These are phyloP conservation scores for Peziza echinospora DNA, from an alignment of 495 filamentous ascomycete species.

Conservation along the genomic window DNA sequence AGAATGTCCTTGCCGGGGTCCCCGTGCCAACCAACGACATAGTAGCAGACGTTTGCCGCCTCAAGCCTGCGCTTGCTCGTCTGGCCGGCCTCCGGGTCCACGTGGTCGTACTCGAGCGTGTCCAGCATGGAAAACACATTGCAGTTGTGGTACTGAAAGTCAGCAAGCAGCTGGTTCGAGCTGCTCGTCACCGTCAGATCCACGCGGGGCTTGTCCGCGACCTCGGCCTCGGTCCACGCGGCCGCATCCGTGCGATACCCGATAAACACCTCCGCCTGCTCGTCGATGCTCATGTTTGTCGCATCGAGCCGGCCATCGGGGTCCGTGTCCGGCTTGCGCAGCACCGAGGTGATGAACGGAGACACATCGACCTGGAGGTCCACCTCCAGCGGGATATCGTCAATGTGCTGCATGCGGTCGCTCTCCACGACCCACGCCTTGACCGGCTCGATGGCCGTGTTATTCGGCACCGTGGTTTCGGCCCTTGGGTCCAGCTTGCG, in stretches of 20 bases:
- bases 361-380: conserved; percentile 31
- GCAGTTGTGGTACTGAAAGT: conserved; percentile 27
- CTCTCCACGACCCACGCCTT: conserved; percentile 30
- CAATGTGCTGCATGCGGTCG: conserved; percentile 21
- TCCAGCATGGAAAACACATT: conserved; percentile 33
- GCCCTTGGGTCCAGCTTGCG: conserved; percentile 17
- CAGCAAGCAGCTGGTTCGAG: conserved; percentile 29
- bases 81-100: too few species aligned
- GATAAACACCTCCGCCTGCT: conserved; percentile 33
- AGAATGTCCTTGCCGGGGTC: conserved; percentile 16
- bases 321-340: too few species aligned
- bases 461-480: conserved; percentile 1
- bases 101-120: conserved; percentile 23
- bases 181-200: conserved; percentile 21
- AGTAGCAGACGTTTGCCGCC: conserved; percentile 25
- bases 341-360: conserved; percentile 24
- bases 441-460: background rate
- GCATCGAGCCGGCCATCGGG: background rate
- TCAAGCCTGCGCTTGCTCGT: conserved; percentile 8
- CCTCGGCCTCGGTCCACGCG: conserved; percentile 11
- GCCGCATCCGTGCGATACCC: conserved; percentile 17
- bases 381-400: conserved; percentile 13
- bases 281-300: conserved; percentile 8
- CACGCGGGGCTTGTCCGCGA: background rate
- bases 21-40: conserved; percentile 31